Evolutionary conservation across 2,329 filamentous ascomycete species (phyloP).

Genomic region (Dothidotthia symphoricarpi): DNA sequence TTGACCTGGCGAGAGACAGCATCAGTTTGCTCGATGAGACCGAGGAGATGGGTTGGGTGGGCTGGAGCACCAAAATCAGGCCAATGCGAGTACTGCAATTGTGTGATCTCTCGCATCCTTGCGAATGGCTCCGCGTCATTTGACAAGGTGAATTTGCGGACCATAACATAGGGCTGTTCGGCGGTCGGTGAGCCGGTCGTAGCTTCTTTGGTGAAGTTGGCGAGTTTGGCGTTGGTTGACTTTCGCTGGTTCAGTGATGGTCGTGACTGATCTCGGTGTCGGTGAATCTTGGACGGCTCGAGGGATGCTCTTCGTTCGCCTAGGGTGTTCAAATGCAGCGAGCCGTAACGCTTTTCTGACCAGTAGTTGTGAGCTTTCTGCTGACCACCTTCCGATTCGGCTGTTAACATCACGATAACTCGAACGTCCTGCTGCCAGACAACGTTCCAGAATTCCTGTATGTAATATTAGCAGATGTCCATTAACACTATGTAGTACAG

Average conservation of each 20-base stretch:
- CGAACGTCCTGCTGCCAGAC: slow-evolving; percentile 96
- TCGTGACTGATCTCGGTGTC: slow-evolving; percentile 39
- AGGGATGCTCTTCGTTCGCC: slow-evolving; percentile 82
- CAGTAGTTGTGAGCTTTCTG: slow-evolving; percentile 96
- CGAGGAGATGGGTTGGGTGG: slow-evolving; percentile 80
- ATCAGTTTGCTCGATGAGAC: slow-evolving; percentile 87
- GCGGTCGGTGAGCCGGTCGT: slow-evolving; percentile 33
- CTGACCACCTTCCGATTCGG: slow-evolving; percentile 88
- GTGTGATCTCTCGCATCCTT: slow-evolving; percentile 87
- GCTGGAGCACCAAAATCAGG: slow-evolving; percentile 94
- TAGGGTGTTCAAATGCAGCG: slow-evolving; percentile 70
- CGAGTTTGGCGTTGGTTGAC: slow-evolving; percentile 35
- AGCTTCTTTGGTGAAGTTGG: slow-evolving; percentile 28
- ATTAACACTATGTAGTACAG: neutral
- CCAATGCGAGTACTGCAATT: slow-evolving; percentile 94
- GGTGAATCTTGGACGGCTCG: slow-evolving; percentile 58
- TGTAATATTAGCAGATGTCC: slow-evolving; percentile 15
- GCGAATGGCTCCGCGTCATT: slow-evolving; percentile 76
- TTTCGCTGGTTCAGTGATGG: slow-evolving; percentile 37
- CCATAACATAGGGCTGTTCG: slow-evolving; percentile 72
- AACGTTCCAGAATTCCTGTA: slow-evolving; percentile 95
- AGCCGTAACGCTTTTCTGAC: slow-evolving; percentile 74
- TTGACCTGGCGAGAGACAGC: slow-evolving; percentile 57
- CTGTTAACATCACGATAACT: slow-evolving; percentile 94
- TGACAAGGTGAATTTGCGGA: slow-evolving; percentile 82